Percentiles rank a stretch among this genome's conserved stretches.
These are phyloP conservation scores for Kluyveromyces aestuarii DNA, from an alignment of 805 yeast species.

Conservation along the genomic window DNA sequence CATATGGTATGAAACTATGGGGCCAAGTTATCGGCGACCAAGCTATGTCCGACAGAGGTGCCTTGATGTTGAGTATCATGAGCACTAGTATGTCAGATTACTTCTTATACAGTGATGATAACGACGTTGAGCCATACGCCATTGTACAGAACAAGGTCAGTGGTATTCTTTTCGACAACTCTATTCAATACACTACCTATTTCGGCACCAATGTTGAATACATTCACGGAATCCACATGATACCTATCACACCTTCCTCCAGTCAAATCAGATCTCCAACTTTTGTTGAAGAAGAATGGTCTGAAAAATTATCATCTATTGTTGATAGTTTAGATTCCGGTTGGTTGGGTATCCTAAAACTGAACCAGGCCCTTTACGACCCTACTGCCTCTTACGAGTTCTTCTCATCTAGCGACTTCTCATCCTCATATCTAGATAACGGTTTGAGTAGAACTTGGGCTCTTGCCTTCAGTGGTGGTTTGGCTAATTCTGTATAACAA, in stretches of 20 bases:
- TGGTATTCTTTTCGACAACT: conserved; percentile 66
- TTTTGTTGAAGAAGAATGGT: conserved; percentile 56
- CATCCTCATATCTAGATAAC: conserved; percentile 38
- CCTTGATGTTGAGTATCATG: conserved; percentile 50
- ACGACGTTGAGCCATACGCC: conserved; percentile 41
- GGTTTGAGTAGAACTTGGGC: conserved; percentile 61
- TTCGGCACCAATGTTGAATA: conserved; percentile 54
- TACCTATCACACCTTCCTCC: conserved; percentile 59
- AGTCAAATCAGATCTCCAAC: conserved; percentile 43
- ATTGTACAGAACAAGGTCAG: conserved; percentile 50
- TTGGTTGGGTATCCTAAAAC: conserved; percentile 50
- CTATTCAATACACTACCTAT: conserved; percentile 63
- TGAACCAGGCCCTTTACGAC: conserved; percentile 36
- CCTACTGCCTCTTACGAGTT: conserved; percentile 34
- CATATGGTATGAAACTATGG: conserved; percentile 65
- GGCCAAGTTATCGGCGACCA: conserved; percentile 46
- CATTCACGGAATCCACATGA: conserved; percentile 73
- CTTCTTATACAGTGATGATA: conserved; percentile 40
- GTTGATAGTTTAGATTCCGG: conserved; percentile 39
- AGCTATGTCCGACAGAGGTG: conserved; percentile 44
- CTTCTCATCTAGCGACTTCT: conserved; percentile 30
- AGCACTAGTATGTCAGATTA: conserved; percentile 46
- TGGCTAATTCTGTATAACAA: conserved; percentile 15
- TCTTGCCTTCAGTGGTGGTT: conserved; percentile 49
- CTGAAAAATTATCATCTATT: conserved; percentile 33